Base-by-base conservation (phyloP, 2,329 filamentous ascomycete species). In the Penicillium hesseltinei region DNA sequence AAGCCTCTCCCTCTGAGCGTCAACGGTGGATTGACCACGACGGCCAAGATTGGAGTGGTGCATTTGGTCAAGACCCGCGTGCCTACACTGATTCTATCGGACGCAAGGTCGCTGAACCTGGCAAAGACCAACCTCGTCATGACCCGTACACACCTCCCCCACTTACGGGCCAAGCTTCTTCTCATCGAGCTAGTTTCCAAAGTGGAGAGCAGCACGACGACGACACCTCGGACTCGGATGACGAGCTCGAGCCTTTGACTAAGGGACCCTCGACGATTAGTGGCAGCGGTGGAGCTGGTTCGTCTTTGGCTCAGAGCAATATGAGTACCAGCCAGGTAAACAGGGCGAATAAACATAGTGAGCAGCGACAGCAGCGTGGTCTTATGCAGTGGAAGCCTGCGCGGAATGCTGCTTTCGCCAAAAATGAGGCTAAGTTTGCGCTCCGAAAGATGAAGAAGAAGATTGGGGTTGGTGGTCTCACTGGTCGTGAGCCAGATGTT, bases 331-430 rank as follows among this genome's bases (percentile, higher is more conserved):
- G 47, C 7, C 49, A 62, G 13, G 69, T 69, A 3, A 72, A 76
- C 35, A 73, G 69, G 58, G 72, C 71, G 11, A 76, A 75, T 51
- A 74, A 72, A 58, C 74, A 76, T 46, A 77, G 72, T 35, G 81
- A 97, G 71, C 88, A 92, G 72, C 84, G 92, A 0, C 91, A 92
- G 76, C 92, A 97, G 66, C 83, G 92, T 11, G 93, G 93, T 0
- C 69, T 96, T 70, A 96, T 97, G 91, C 93, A 97, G 74, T 97
- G 92, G 92, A 90, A 87, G 69, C 92, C 93, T 0, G 89, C 92
- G 71, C 82, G 93, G 40, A 96, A 96, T 71, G 80, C 86, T 23
- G 86, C 87, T 64, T 97, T 97, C 73, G 92, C 88, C 43, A 96
- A 94, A 76, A 83, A 97, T 67, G 90, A 97, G 78, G 86, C 89